Base-by-base conservation (phyloP, 371 early-diverging fungal genomes). In the Apophysomyces trapeziformis region DNA sequence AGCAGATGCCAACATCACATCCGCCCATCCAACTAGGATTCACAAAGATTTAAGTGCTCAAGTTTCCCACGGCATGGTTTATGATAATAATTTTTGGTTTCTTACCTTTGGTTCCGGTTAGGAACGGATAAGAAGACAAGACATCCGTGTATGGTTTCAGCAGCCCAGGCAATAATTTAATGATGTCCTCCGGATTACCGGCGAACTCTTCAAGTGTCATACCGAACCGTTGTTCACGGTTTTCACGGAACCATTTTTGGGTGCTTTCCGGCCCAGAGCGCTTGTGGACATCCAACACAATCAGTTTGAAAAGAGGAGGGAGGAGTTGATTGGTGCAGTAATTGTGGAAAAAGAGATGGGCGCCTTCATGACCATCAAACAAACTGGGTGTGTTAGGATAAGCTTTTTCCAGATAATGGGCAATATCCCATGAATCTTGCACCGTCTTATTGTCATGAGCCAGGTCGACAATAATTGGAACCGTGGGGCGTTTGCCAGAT, bases 401-500 rank as follows among this genome's bases (percentile, higher is more conserved):
- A 0, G 64, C 67, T 57, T 70, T 61, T 13, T 70, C 71, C 1
- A 70, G 64, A 46, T 70, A 70, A 16, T 44, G 43, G 16, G 69
- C 69, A 38, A 69, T 69, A 32, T 61, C 56, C 69, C 69, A 69
- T 21, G 69, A 69, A 13, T 69, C 69, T 7, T 69, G 69, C 8
- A 69, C 69, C 12, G 43, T 64, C 38, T 65, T 54, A 18, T 65
- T 60, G 18, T 45, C 65, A 58, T 69, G 65, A 18, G 54, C 54
- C 21, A 50, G 21, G 21, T 50, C 54, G 21, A 65, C 62, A 47
- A 69, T 69, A 13, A 69, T 47, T 21, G 69, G 69, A 8, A 69
- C 69, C n/a, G 69, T 69, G 5, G 58, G 65, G 2, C 8, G 35
- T 32, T 61, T 57, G 50, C 43, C 61, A 11, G 61, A 61, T 50